These are phyloP conservation scores for Nyssa sinensis DNA, from an alignment of 148 eudicot genomes.

Conservation along the genomic window DNA sequence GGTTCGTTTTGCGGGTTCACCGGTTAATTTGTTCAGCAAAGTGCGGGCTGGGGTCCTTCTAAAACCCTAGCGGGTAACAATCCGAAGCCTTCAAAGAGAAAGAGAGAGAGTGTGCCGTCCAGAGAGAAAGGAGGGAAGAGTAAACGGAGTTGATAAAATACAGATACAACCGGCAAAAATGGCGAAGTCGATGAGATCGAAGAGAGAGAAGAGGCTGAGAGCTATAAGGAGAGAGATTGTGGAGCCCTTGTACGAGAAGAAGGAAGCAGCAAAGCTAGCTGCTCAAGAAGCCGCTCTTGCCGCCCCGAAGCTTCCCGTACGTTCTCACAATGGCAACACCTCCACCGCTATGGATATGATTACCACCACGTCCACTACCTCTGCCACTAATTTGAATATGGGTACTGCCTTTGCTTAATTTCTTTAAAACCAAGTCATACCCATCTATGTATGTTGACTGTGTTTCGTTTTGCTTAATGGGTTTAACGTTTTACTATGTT, in stretches of 20 bases:
- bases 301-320: conserved; percentile 81
- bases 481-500: neutral
- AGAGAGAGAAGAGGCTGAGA: conserved; percentile 82
- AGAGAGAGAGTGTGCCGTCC: too few species aligned
- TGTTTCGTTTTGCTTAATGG: neutral
- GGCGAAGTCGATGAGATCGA: conserved; percentile 93
- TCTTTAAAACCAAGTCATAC: neutral
- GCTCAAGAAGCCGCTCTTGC: conserved; percentile 83
- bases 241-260: conserved; percentile 55
- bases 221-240: conserved; percentile 81
- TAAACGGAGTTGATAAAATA: too few species aligned
- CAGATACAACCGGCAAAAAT: conserved; percentile 30
- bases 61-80: too few species aligned
- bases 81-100: too few species aligned
- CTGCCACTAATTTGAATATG: conserved; percentile 25
- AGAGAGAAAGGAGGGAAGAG: neutral
- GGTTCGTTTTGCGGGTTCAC: too few species aligned
- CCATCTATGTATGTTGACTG: too few species aligned
- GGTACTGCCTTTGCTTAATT: conserved; percentile 25
- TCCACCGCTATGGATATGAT: conserved; percentile 5
- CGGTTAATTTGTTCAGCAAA: too few species aligned
- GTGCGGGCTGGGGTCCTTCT: too few species aligned
- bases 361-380: conserved; percentile 8
- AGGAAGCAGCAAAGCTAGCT: conserved; percentile 76
- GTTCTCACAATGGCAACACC: conserved; percentile 14